Evolutionary conservation across 2,329 filamentous ascomycete species (phyloP), one percentile per base, ranked within the genome.

Genomic region (Neopestalotiopsis sp.): DNA sequence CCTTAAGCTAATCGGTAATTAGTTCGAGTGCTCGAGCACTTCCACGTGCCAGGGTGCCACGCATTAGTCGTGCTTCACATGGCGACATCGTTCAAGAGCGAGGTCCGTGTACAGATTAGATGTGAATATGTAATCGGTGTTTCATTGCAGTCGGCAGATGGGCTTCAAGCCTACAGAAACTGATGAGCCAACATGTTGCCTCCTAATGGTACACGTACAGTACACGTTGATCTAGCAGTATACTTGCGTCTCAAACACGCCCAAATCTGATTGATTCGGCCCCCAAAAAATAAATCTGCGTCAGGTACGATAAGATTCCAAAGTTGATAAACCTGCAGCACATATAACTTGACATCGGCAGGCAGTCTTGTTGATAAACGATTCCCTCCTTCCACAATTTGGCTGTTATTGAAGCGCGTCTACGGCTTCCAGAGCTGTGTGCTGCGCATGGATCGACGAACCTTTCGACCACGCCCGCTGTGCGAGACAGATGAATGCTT

Each of bases 401-500:
- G 45, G 45, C n/a, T 53, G 45, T 20, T 53, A 17, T 53, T 40
- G n/a, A 34, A 24, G 32, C 14, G 30, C 34, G 24, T 53, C 61
- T 64, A 64, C 5, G 61, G 38, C 61, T 64, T 56, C 63, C 63
- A 66, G 10, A 57, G 28, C n/a, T 66, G 42, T 24, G 28, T n/a
- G 45, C 49, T 66, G n/a, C 63, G 42, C 63, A 66, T 56, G 10
- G 63, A 66, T 12, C 63, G 65, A 38, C 65, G 65, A 14, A 67
- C 56, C 56, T 67, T 45, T 42, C 65, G 65, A 14, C 34, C 56
- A 7, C 56, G 64, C 3, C 17, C 40, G 65, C 30, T 59, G 30
- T 32, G 34, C 6, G n/a, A 30, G 65, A 56, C 30, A 34, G 65
- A 28, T 32, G 30, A 24, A 28, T 66, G 63, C 14, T 49, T 42